Percentiles rank a stretch among this genome's conserved stretches.
Evolutionary conservation across 371 early-diverging fungal species (phyloP).

Genomic region (Rhizomucor pusillus): DNA sequence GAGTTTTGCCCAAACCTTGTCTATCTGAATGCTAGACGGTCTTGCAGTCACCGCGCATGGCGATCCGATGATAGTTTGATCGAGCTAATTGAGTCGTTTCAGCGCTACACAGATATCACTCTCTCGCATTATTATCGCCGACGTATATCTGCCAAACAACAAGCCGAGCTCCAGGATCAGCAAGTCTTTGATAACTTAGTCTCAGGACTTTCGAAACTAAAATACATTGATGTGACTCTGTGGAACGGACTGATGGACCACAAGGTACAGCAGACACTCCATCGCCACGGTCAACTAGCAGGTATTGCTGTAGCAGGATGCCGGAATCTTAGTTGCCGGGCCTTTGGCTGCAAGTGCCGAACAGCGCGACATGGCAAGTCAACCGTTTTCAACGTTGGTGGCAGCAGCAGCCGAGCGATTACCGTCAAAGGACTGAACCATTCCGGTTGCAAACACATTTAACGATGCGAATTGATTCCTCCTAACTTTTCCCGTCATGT

Average conservation of each 20-base stretch:
- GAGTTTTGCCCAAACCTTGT: slow-evolving; percentile 1
- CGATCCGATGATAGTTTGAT: not conserved
- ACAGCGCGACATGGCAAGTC: too few relatives aligned
- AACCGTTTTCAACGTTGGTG: too few relatives aligned
- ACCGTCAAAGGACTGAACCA: too few relatives aligned
- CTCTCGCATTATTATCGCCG: too few relatives aligned
- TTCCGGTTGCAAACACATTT: not conserved
- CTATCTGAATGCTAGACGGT: not conserved
- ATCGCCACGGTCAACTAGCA: too few relatives aligned
- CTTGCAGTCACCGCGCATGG: not conserved
- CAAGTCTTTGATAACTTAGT: not conserved
- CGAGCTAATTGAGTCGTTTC: not conserved
- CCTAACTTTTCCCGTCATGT: too few relatives aligned
- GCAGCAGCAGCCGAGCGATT: too few relatives aligned
- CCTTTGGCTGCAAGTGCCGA: not conserved
- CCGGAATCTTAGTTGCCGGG: not conserved
- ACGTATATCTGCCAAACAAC: too few relatives aligned
- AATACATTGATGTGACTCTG: not conserved
- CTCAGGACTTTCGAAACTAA: not conserved
- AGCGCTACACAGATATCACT: too few relatives aligned
- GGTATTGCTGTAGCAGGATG: not conserved
- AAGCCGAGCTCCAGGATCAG: not conserved
- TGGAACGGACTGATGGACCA: not conserved
- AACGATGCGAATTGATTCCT: too few relatives aligned
- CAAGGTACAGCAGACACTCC: not conserved